Base-by-base conservation (phyloP, 441 rosid genomes). In the Manihot esculenta region DNA sequence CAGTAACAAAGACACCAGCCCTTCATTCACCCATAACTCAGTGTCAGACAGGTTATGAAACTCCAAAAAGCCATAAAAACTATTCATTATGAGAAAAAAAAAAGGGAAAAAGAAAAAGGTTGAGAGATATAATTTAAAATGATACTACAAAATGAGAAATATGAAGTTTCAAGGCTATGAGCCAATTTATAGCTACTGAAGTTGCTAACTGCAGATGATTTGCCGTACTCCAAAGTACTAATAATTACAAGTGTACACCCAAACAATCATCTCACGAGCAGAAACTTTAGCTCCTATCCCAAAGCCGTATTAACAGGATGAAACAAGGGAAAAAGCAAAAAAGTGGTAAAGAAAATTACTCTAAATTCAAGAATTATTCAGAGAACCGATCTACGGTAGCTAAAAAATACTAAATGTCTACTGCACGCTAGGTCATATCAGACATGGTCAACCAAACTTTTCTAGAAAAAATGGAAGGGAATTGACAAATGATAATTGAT, bases 1-100 rank as follows among this genome's bases (percentile, higher is more conserved):
- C 64, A 56, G 65, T 35, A 56, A 74, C 55, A 47, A 77, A 51
- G 35, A 57, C 63, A 64, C 72, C 69, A 64, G 53, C 70, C 81
- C 75, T 79, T 76, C 82, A 80, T 10, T 74, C 72, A 77, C 42
- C 76, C 18, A 59, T 5, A 35, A 33, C 10, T 17, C 63, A 70
- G 42, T 65, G 48, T 80, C 60, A 74, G 80, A 57, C 64, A 62
- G 68, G 41, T 58, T 69, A 77, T 62, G 45, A 47, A 62, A 72
- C 62, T 53, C 13, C 62, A 49, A 55, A 62, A 61, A 38, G 18
- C 10, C 61, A 56, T 61, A 49, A n/a, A 53, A 47, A 45, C 12
- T 20, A 30, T 38, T 8, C 14, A 26, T n/a, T 5, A 38, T 5
- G 1, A 30, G 4, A 30, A 30, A 30, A 3, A 10, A 18, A 10